These are phyloP conservation scores for Diplodia intermedia DNA, from an alignment of 2,329 filamentous ascomycete genomes.

Conservation along the genomic window DNA sequence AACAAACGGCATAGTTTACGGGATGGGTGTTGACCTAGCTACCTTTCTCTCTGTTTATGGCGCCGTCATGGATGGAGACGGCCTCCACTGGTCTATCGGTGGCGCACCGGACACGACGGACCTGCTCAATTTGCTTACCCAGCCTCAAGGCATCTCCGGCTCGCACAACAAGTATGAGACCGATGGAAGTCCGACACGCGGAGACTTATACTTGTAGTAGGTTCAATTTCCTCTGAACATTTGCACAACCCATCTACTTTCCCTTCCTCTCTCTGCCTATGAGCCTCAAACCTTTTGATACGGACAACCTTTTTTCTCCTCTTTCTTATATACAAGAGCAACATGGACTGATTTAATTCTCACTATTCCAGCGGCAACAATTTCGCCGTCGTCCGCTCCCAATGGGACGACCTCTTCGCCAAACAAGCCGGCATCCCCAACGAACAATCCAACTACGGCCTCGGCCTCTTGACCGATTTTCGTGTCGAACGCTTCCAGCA, in stretches of 20 bases:
- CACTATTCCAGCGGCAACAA: constrained; percentile 9
- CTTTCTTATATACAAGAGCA: too few relatives aligned
- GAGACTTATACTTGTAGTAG: constrained; percentile 15
- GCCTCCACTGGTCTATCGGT: constrained; percentile 18
- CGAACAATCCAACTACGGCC: constrained; percentile 18
- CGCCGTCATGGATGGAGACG: constrained; percentile 21
- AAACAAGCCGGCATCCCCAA: constrained; percentile 16
- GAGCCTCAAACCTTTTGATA: too few relatives aligned
- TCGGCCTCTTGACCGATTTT: constrained; percentile 19
- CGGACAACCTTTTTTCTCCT: not conserved
- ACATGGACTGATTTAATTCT: not conserved
- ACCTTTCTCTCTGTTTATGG: constrained; percentile 18
- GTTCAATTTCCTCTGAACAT: not conserved
- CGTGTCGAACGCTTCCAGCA: constrained; percentile 25
- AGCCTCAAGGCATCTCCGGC: constrained; percentile 15
- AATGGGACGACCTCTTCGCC: constrained; percentile 20
- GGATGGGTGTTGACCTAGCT: constrained; percentile 17
- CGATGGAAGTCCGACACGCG: constrained; percentile 15
- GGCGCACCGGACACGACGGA: not conserved
- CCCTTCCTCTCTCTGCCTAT: not conserved
- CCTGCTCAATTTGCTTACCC: constrained; percentile 17
- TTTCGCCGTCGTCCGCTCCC: constrained; percentile 5
- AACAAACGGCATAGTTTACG: not conserved
- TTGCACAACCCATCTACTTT: not conserved
- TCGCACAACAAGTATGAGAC: constrained; percentile 25